A percentile compares a stretch with the other conserved stretches of the same genome.
Evolutionary conservation across 164 flowering plant genomes (phyloP).

Genomic region (Vitis vinifera): ASM3070453v1 NC_081809.1:3465501-3466000

Average conservation of each 20-base stretch:
- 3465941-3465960: too few relatives aligned
- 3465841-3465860: neutral
- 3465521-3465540: conserved; percentile 59
- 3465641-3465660: neutral
- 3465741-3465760: neutral
- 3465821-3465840: neutral
- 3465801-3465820: neutral
- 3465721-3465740: neutral
- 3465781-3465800: neutral
- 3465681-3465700: neutral
- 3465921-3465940: neutral
- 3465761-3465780: too few relatives aligned
- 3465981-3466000: neutral
- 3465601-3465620: neutral
- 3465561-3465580: conserved; percentile 66
- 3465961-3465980: too few relatives aligned
- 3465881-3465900: neutral
- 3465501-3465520: conserved; percentile 41
- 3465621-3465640: neutral
- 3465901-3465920: neutral
- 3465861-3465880: neutral
- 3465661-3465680: neutral
- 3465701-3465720: neutral
- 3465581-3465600: conserved; percentile 2
- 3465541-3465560: conserved; percentile 81